Percentiles rank a stretch among this genome's conserved stretches.
These are phyloP conservation scores for Ceratocystis papillata DNA, from an alignment of 2,329 filamentous ascomycete genomes.

Conservation along the genomic window DNA sequence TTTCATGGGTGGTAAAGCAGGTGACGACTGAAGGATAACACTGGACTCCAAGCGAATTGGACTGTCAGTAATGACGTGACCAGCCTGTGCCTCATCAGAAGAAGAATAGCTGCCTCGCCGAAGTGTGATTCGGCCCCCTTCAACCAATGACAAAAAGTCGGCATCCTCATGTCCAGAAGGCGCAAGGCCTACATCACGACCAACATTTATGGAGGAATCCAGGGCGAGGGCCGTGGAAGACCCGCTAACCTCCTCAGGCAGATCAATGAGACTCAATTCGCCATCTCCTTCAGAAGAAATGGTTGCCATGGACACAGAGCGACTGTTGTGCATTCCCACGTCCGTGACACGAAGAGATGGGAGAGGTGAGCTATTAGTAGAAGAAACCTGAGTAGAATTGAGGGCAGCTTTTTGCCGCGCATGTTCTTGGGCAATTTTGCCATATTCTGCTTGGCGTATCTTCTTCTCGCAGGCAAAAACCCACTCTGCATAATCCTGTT, in stretches of 20 bases:
- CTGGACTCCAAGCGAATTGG: slow-evolving; percentile 20
- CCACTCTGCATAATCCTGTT: slow-evolving; percentile 72
- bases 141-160: slow-evolving; percentile 16
- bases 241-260: slow-evolving; percentile 1
- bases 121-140: slow-evolving; percentile 9
- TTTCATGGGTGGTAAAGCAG: slow-evolving; percentile 16
- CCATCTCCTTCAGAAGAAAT: background rate
- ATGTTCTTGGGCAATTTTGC: slow-evolving; percentile 21
- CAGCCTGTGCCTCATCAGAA: slow-evolving; percentile 11
- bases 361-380: slow-evolving; percentile 11
- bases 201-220: slow-evolving; percentile 18
- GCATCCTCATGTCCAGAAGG: slow-evolving; percentile 8
- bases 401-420: background rate
- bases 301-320: slow-evolving; percentile 17
- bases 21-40: slow-evolving; percentile 17
- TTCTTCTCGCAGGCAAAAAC: slow-evolving; percentile 63
- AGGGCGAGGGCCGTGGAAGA: slow-evolving; percentile 12
- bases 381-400: background rate
- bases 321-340: background rate
- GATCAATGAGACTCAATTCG: slow-evolving; percentile 18
- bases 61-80: slow-evolving; percentile 12
- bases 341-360: slow-evolving; percentile 20
- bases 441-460: slow-evolving; percentile 53
- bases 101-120: slow-evolving; percentile 17
- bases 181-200: slow-evolving; percentile 9